Conservation (phyloP, 2,329 filamentous ascomycete species). For the Botryotinia globosa region DNA sequence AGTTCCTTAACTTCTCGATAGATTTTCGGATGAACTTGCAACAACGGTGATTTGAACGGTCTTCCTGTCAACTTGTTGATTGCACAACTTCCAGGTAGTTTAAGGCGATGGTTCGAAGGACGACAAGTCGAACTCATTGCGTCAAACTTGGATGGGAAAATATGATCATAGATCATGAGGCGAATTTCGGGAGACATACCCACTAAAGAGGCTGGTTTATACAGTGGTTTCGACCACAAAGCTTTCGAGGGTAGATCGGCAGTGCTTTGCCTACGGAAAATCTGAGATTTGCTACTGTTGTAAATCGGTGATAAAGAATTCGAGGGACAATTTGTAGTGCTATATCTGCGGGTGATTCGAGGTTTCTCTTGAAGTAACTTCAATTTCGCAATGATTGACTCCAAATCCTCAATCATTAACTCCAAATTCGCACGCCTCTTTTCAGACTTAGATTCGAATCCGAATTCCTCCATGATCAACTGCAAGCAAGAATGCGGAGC, state of each 20-base stretch:
- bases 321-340: neutral
- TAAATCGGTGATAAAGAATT: neutral
- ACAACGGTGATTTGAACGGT: neutral
- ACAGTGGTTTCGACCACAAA: too few relatives aligned
- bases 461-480: neutral
- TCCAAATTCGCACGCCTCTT: fast-evolving
- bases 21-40: neutral
- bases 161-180: neutral
- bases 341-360: neutral
- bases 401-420: neutral
- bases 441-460: neutral
- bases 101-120: neutral
- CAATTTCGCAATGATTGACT: neutral
- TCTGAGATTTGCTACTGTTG: neutral
- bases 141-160: neutral
- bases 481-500: neutral
- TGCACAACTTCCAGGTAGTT: neutral
- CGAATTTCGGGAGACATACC: neutral
- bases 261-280: neutral
- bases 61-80: neutral
- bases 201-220: neutral
- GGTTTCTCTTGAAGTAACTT: neutral
- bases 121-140: fast-evolving
- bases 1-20: neutral
- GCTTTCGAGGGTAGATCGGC: neutral